Conservation (phyloP, 805 yeast species). For the Komagataella pseudopastoris region DNA sequence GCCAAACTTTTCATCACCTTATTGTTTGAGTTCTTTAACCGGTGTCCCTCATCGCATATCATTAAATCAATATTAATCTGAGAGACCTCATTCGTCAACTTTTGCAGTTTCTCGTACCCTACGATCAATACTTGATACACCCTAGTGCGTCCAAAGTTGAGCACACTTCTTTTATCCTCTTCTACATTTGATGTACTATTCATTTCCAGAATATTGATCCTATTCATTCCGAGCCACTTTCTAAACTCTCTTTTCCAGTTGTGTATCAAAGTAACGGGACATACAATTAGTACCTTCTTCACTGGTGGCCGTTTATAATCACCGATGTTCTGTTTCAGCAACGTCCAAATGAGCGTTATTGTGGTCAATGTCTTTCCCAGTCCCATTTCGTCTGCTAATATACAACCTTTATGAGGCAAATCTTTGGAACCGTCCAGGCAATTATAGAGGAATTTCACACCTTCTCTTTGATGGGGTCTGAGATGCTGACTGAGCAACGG, state of each 20-base stretch:
- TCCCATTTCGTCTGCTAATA: constrained; percentile 97
- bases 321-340: constrained; percentile 51
- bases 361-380: constrained; percentile 84
- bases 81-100: constrained; percentile 35
- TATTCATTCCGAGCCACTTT: constrained; percentile 70
- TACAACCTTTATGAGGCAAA: constrained; percentile 47
- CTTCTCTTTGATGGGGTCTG: constrained; percentile 82
- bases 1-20: constrained; percentile 57
- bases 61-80: constrained; percentile 42
- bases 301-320: constrained; percentile 22
- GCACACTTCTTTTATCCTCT: constrained; percentile 43
- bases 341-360: constrained; percentile 73
- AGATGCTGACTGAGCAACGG: constrained; percentile 37
- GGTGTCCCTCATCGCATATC: constrained; percentile 92
- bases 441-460: constrained; percentile 68
- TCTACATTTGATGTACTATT: constrained; percentile 32
- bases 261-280: constrained; percentile 80
- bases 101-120: constrained; percentile 74
- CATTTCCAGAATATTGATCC: constrained; percentile 53
- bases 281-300: constrained; percentile 61
- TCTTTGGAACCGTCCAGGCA: constrained; percentile 60
- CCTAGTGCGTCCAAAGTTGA: constrained; percentile 47
- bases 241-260: constrained; percentile 85
- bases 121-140: constrained; percentile 75
- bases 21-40: constrained; percentile 63